Evolutionary conservation across 2,329 filamentous ascomycete genomes (phyloP), one percentile per base, ranked within the genome.

Genomic region (Thermomyces lanuginosus): DNA sequence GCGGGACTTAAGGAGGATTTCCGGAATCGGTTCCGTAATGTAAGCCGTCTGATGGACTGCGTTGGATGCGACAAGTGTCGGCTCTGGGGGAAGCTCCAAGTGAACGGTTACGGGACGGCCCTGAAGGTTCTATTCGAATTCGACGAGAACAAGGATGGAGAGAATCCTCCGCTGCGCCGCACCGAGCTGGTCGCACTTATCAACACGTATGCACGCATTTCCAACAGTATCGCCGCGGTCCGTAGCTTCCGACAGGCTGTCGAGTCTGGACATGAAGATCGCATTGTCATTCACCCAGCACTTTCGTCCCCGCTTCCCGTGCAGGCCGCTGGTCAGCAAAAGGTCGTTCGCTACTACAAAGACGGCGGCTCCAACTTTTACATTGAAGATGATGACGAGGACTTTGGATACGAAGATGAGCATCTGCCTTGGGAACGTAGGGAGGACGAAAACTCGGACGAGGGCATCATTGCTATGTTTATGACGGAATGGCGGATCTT

Each of bases 61-160:
- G 86, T 95, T 11, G 89, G 89, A 22, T 98, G 89, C 53, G 89
- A 98, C 59, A 98, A 98, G 60, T 98, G 89, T 56, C 74, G 89
- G 6, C 72, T 98, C 2, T 98, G 89, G 89, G 89, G 89, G 25
- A 98, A 98, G 57, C 59, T 98, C 19, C 89, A 98, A 57, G 92
- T 83, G 1, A 79, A 80, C 8, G 89, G 89, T 2, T 95, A 93
- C 48, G 89, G 89, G 26, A 82, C 89, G 1, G 89, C 89, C 0
- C 61, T 98, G 36, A 98, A 98, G 57, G 76, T 98, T 4, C 66
- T 98, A 1, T 98, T 98, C 44, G 89, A 98, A 52, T 89, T 83
- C 36, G 83, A 92, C 38, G 66, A 75, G 36, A 66, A 60, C 5
- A 64, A 72, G 41, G 63, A 60, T 15, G 62, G 62, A 13, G 66